Percentiles rank a stretch among this genome's conserved stretches.
These are phyloP conservation scores for Mycena rebaudengoi DNA, from an alignment of 768 basidiomycete genomes.

Conservation along the genomic window DNA sequence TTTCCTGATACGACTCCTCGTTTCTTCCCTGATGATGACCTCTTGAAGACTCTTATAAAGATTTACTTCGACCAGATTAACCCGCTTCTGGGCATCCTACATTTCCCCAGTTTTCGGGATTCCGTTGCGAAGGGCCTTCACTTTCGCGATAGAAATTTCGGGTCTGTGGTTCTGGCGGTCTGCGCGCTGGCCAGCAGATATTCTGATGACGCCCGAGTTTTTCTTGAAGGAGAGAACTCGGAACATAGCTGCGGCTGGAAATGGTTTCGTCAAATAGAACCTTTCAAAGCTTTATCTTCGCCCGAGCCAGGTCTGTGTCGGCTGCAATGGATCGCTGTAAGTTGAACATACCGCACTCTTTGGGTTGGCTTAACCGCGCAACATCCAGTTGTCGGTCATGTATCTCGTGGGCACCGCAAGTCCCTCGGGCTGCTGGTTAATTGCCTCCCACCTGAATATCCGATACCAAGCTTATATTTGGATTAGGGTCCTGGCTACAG, in stretches of 20 bases:
- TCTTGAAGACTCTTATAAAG: background rate
- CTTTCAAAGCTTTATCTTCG: background rate
- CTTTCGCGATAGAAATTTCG: background rate
- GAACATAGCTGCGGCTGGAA: constrained; percentile 6
- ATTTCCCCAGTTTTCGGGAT: background rate
- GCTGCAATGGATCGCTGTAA: constrained; percentile 2
- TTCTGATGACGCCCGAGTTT: constrained; percentile 4
- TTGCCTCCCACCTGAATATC: too few relatives aligned
- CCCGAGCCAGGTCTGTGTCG: background rate
- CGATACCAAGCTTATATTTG: too few relatives aligned
- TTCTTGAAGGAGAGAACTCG: background rate
- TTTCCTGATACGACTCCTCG: background rate
- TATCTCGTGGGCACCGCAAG: background rate
- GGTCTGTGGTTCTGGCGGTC: background rate
- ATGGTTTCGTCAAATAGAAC: constrained; percentile 1
- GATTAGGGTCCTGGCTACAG: background rate
- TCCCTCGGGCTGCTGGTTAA: constrained; percentile 6
- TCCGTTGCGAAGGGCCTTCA: background rate
- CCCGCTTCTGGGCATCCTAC: background rate
- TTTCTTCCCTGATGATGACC: background rate
- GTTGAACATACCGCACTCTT: too few relatives aligned
- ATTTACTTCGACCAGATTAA: constrained; percentile 11
- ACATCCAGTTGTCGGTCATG: background rate
- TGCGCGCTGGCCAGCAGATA: constrained; percentile 3
- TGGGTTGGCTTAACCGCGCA: too few relatives aligned